A percentile compares a stretch with the other conserved stretches of the same genome.
phyloP scores from a whole-genome alignment of 1,139 yeast genomes.

The Kodamaea sp. region DNA sequence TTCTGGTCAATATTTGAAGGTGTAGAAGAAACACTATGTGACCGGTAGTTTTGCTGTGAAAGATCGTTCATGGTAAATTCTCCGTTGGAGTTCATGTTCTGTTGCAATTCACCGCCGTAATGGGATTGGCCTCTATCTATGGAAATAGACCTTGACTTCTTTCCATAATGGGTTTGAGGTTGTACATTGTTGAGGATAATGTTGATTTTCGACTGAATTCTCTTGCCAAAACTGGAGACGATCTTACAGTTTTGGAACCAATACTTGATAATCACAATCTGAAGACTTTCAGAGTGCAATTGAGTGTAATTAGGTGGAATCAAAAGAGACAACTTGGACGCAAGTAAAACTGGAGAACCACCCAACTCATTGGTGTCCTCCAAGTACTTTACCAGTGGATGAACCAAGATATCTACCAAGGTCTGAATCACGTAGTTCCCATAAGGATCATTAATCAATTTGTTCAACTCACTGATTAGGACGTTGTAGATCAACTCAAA shows the following conservation, averaged over 20 bases:
- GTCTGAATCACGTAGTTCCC: slow-evolving; percentile 32
- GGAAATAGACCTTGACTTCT: slow-evolving; percentile 10
- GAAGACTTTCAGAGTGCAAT: slow-evolving; percentile 18
- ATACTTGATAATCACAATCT: slow-evolving; percentile 37
- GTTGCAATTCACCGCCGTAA: slow-evolving; percentile 3
- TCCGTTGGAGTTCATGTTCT: slow-evolving; percentile 35
- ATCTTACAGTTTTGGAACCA: slow-evolving; percentile 49
- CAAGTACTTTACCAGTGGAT: slow-evolving; percentile 27
- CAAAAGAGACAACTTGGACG: slow-evolving; percentile 23
- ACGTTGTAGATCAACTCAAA: slow-evolving; percentile 39
- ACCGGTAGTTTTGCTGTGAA: slow-evolving; percentile 6
- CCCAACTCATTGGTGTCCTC: slow-evolving; percentile 1
- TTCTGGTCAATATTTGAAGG: slow-evolving; percentile 3
- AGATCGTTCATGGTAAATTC: slow-evolving; percentile 24
- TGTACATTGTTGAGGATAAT: slow-evolving; percentile 26
- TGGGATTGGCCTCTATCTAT: slow-evolving; percentile 6
- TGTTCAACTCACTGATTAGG: slow-evolving; percentile 38
- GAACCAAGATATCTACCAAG: slow-evolving; percentile 41
- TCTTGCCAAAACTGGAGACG: slow-evolving; percentile 46
- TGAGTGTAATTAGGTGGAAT: slow-evolving; percentile 21
- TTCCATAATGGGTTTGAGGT: slow-evolving; percentile 3
- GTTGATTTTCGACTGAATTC: slow-evolving; percentile 49
- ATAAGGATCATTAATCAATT: slow-evolving; percentile 43
- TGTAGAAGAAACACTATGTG: slow-evolving; percentile 11
- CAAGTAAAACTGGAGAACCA: slow-evolving; percentile 4